Evolutionary conservation across 2,329 filamentous ascomycete species (phyloP).

Genomic region (Colletotrichum sp.): DNA sequence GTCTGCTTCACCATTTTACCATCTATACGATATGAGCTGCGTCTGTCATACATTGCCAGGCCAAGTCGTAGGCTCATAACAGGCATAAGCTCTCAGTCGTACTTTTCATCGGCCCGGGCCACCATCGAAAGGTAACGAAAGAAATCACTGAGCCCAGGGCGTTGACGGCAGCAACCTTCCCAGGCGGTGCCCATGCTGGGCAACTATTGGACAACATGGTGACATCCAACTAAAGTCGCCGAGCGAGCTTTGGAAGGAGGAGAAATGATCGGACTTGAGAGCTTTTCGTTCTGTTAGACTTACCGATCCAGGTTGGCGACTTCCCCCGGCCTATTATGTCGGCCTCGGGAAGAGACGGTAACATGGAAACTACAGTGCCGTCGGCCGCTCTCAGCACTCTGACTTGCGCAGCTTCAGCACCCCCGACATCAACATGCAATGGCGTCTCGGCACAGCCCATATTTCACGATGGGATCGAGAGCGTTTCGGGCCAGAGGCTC

Average conservation of each 20-base stretch:
- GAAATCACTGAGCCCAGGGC: background rate
- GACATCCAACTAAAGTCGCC: background rate
- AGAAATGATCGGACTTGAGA: constrained; percentile 3
- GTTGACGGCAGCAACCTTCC: background rate
- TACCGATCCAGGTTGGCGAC: background rate
- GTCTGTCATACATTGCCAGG: background rate
- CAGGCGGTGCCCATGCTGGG: background rate
- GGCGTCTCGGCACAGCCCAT: background rate
- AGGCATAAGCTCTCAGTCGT: background rate
- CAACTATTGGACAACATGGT: background rate
- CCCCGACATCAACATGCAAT: background rate
- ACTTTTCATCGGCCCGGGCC: background rate
- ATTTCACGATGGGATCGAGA: background rate
- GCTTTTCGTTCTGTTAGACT: background rate
- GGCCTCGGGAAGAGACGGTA: constrained; percentile 5
- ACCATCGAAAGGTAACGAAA: background rate
- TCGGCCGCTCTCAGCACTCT: background rate
- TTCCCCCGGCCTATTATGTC: background rate
- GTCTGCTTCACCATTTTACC: background rate
- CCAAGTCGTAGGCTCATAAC: background rate
- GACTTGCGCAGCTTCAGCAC: background rate
- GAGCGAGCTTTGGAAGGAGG: background rate
- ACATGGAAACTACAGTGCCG: background rate
- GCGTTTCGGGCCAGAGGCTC: background rate
- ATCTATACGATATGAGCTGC: background rate